Evolutionary conservation across 2,329 filamentous ascomycete species (phyloP).

Genomic region (Trichoderma brevicompactum): DNA sequence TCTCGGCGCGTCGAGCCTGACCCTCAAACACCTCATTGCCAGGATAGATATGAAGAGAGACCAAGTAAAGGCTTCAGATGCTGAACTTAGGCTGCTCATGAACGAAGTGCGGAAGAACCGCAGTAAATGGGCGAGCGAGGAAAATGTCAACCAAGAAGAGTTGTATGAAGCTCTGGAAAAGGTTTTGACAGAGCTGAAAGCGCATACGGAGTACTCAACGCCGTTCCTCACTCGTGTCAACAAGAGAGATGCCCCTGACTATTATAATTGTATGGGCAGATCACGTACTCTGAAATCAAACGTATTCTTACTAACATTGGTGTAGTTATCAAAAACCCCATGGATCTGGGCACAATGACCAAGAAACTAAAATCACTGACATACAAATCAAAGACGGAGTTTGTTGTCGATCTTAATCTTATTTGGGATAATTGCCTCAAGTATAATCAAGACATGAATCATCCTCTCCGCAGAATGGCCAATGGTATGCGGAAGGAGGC

Average conservation of each 20-base stretch:
- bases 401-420: conserved; percentile 88
- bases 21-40: conserved; percentile 94
- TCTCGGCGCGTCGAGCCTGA: conserved; percentile 91
- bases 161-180: conserved; percentile 96
- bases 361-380: conserved; percentile 86
- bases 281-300: not conserved
- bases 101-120: conserved; percentile 97
- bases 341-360: conserved; percentile 97
- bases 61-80: conserved; percentile 88
- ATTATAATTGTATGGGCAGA: conserved; percentile 76
- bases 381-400: conserved; percentile 91
- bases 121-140: conserved; percentile 98
- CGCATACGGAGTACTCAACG: conserved; percentile 96
- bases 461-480: conserved; percentile 88
- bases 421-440: conserved; percentile 98
- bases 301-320: conserved; percentile 34
- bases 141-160: conserved; percentile 96
- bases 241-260: conserved; percentile 95
- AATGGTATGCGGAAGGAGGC: conserved; percentile 97
- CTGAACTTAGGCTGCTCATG: conserved; percentile 88
- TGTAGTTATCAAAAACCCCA: conserved; percentile 88
- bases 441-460: conserved; percentile 89
- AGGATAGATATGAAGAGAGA: conserved; percentile 92
- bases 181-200: conserved; percentile 94
- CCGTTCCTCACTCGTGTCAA: conserved; percentile 93